Percentiles rank a stretch among this genome's conserved stretches.
Conservation (phyloP, 495 filamentous ascomycete species). For the Neurospora sp. region DNA sequence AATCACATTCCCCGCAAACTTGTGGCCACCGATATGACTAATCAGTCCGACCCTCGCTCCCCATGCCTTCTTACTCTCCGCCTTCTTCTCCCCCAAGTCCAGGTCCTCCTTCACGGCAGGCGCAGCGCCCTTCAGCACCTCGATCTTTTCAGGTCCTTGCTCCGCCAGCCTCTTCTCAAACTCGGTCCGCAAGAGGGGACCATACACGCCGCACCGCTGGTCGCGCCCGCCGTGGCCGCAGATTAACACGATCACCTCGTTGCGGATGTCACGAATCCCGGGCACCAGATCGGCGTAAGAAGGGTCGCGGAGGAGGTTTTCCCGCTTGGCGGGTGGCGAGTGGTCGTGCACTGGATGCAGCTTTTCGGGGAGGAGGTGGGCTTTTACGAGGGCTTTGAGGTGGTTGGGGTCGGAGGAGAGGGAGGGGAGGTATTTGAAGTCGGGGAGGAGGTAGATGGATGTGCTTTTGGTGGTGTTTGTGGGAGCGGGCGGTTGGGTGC, state of each 20-base stretch:
- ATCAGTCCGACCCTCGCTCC: slow-evolving; percentile 52
- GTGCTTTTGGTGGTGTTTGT: slow-evolving; percentile 37
- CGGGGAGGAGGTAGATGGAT: slow-evolving; percentile 64
- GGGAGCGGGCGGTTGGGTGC: not conserved
- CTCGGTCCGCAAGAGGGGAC: slow-evolving; percentile 56
- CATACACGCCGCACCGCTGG: slow-evolving; percentile 67
- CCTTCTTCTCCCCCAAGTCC: slow-evolving; percentile 5
- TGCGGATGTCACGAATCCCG: slow-evolving; percentile 41
- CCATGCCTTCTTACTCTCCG: slow-evolving; percentile 1
- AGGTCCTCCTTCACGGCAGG: slow-evolving; percentile 9
- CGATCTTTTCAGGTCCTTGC: slow-evolving; percentile 11
- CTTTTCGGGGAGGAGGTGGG: slow-evolving; percentile 45
- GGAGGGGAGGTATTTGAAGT: slow-evolving; percentile 65
- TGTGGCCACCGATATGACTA: slow-evolving; percentile 87
- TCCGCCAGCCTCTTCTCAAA: slow-evolving; percentile 44
- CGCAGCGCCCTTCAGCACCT: slow-evolving; percentile 24
- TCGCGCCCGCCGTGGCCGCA: slow-evolving; percentile 80
- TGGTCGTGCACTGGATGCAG: slow-evolving; percentile 49
- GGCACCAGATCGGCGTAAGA: slow-evolving; percentile 31
- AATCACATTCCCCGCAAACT: slow-evolving; percentile 89
- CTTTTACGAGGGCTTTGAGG: slow-evolving; percentile 46
- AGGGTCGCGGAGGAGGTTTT: slow-evolving; percentile 30
- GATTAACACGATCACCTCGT: slow-evolving; percentile 64
- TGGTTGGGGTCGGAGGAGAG: slow-evolving; percentile 47
- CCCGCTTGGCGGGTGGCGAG: slow-evolving; percentile 40